These are phyloP conservation scores for Achaetomium macrosporum DNA, from an alignment of 2,329 filamentous ascomycete genomes.

Conservation along the genomic window DNA sequence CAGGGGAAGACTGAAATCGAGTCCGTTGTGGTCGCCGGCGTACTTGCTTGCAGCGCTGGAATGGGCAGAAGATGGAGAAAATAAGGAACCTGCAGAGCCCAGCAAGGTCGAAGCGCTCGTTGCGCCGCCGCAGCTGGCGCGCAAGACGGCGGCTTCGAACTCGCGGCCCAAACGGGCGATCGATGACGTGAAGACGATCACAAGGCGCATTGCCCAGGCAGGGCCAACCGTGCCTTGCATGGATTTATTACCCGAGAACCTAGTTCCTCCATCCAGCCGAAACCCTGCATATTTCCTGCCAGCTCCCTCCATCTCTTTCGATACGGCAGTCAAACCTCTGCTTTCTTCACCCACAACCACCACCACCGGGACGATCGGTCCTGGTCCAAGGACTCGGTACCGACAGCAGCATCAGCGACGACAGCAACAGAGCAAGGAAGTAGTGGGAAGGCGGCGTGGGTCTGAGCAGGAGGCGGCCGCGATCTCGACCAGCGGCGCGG, in stretches of 20 bases:
- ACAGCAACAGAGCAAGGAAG: constrained; percentile 6
- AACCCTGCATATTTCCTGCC: constrained; percentile 10
- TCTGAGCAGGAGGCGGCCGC: constrained; percentile 27
- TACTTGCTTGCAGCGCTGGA: constrained; percentile 11
- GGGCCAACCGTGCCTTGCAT: constrained; percentile 9
- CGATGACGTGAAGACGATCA: constrained; percentile 8
- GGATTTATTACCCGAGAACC: constrained; percentile 17
- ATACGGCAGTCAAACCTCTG: not conserved
- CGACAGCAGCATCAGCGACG: constrained; percentile 3
- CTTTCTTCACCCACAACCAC: not conserved
- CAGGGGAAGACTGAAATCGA: not conserved
- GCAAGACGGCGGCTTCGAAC: not conserved
- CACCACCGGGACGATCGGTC: not conserved
- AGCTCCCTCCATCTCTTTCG: not conserved
- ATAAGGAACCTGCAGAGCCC: not conserved
- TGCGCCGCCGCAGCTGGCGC: not conserved
- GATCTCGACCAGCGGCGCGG: constrained; percentile 34
- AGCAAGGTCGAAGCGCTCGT: not conserved
- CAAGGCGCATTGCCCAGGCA: not conserved
- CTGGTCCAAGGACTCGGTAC: not conserved
- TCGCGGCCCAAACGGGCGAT: not conserved
- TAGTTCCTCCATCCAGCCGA: constrained; percentile 13
- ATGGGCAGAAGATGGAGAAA: constrained; percentile 8
- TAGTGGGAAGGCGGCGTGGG: not conserved
- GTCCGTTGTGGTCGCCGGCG: constrained; percentile 11